Evolutionary conservation across 129 eudicot species (phyloP).

Genomic region (Silybum marianum): DNA sequence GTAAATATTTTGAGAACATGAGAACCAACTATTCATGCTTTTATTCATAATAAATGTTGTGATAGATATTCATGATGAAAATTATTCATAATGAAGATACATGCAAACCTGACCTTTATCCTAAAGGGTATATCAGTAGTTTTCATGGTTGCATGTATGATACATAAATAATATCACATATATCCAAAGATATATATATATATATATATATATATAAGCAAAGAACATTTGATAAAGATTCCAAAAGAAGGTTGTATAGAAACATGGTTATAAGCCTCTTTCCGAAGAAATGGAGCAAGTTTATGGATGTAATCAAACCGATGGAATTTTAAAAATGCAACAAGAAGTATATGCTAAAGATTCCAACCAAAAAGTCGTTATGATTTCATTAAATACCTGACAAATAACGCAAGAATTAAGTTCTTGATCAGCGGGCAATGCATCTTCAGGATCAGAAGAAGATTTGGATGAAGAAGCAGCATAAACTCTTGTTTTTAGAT

Average conservation of each 20-base stretch:
- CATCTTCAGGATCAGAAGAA: constrained; percentile 44
- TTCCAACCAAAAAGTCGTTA: neutral
- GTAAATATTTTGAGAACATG: neutral
- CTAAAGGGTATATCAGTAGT: too few relatives aligned
- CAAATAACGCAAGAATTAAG: constrained; percentile 75
- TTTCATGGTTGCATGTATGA: too few relatives aligned
- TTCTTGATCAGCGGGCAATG: constrained; percentile 49
- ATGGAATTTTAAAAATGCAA: neutral
- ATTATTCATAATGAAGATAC: neutral
- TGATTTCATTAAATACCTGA: constrained; percentile 53
- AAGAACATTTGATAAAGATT: constrained; percentile 4
- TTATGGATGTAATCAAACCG: neutral
- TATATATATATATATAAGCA: neutral
- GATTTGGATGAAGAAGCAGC: constrained; percentile 34
- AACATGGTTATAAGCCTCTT: neutral
- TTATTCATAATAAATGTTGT: neutral
- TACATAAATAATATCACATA: neutral
- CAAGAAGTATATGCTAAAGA: neutral
- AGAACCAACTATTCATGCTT: neutral
- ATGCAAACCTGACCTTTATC: neutral
- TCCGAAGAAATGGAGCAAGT: neutral
- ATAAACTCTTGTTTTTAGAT: constrained; percentile 55
- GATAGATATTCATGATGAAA: neutral
- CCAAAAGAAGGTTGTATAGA: neutral
- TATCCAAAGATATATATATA: too few relatives aligned